These are phyloP conservation scores for Actinomortierella ambigua DNA, from an alignment of 371 early-diverging fungal genomes.

Conservation along the genomic window DNA sequence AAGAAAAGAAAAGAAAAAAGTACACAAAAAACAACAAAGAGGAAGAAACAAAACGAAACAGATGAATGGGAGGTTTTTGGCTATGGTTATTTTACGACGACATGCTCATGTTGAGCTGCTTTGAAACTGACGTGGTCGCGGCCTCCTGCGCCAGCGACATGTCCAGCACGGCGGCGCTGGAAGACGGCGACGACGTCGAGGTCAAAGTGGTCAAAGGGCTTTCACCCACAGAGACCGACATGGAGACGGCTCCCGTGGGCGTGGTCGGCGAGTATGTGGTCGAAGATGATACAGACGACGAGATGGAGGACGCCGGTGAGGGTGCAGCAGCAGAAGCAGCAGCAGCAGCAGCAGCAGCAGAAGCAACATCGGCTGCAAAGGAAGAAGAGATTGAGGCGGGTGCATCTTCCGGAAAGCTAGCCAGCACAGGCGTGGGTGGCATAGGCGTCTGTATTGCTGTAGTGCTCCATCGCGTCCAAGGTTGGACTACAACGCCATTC, in stretches of 20 bases:
- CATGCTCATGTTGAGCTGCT: conserved; percentile 2
- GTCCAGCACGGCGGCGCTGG: neutral
- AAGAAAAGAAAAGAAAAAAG: neutral
- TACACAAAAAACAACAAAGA: neutral
- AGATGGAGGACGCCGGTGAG: neutral
- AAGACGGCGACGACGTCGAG: conserved; percentile 14
- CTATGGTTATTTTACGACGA: neutral
- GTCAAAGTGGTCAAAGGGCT: neutral
- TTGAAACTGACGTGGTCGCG: neutral
- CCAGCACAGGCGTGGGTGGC: neutral
- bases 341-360: neutral
- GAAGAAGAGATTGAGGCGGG: too few relatives aligned
- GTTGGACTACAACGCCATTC: neutral
- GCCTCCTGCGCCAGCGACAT: neutral
- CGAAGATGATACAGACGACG: conserved; percentile 10
- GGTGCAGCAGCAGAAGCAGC: neutral
- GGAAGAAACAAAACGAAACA: neutral
- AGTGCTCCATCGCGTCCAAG: neutral
- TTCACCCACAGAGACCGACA: neutral
- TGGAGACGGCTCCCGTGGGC: neutral
- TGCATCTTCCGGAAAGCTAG: neutral
- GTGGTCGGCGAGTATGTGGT: conserved; percentile 2
- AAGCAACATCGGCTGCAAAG: neutral
- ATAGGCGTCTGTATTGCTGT: neutral
- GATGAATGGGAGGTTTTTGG: too few relatives aligned